Conservation (phyloP, 1,139 yeast species). For the Taphrina flavorubra region DNA sequence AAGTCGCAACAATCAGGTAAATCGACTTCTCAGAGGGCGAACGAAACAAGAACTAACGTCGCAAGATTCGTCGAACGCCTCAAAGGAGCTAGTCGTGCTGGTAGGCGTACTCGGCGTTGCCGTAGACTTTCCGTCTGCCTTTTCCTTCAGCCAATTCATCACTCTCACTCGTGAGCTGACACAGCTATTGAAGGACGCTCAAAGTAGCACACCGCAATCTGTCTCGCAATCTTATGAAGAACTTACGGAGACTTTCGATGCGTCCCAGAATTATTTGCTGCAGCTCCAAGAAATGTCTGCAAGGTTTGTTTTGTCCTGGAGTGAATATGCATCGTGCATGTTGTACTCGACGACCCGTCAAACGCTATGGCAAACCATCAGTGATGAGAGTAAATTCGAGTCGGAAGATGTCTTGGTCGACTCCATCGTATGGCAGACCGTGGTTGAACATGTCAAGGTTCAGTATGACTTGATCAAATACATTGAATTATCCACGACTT, state of each 20-base stretch:
- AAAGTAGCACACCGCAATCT: neutral
- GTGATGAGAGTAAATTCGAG: neutral
- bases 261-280: constrained; percentile 2
- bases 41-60: neutral
- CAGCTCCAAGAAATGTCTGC: constrained; percentile 13
- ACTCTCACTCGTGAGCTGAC: constrained; percentile 10
- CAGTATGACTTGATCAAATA: constrained; percentile 13
- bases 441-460: constrained; percentile 12
- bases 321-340: constrained; percentile 4
- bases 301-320: constrained; percentile 27
- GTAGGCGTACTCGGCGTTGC: constrained; percentile 24
- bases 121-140: neutral
- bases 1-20: neutral
- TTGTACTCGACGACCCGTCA: neutral
- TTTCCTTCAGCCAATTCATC: constrained; percentile 28
- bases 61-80: neutral
- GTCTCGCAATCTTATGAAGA: constrained; percentile 1
- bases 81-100: constrained; percentile 5
- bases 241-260: neutral
- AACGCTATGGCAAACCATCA: constrained; percentile 13
- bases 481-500: constrained; percentile 10
- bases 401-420: constrained; percentile 19
- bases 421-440: constrained; percentile 20
- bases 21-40: neutral
- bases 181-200: constrained; percentile 1